These are phyloP conservation scores for Hericium alpestre DNA, from an alignment of 768 basidiomycete genomes.

Conservation along the genomic window DNA sequence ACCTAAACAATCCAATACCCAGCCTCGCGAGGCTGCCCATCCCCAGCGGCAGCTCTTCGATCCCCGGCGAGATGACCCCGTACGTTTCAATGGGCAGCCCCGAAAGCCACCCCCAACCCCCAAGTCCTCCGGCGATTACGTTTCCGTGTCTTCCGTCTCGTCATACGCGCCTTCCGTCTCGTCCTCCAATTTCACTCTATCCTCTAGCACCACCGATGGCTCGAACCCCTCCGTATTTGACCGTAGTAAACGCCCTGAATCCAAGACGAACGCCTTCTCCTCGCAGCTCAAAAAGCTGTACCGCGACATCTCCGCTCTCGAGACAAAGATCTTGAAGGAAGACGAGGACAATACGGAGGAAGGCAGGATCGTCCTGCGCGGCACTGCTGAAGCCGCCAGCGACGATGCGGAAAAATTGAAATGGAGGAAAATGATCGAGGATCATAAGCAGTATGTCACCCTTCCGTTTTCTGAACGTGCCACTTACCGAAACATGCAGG, in stretches of 20 bases:
- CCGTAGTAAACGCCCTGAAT: constrained; percentile 33
- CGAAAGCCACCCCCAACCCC: constrained; percentile 42
- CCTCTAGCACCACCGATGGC: constrained; percentile 61
- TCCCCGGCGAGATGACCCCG: constrained; percentile 83
- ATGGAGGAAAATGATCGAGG: constrained; percentile 57
- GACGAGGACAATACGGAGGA: constrained; percentile 45
- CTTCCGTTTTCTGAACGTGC: constrained; percentile 1
- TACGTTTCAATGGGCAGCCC: constrained; percentile 62
- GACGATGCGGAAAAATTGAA: constrained; percentile 66
- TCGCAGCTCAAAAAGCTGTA: constrained; percentile 74
- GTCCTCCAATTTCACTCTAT: constrained; percentile 63
- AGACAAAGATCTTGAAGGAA: constrained; percentile 53
- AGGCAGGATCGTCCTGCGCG: constrained; percentile 26
- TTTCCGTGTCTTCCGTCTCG: constrained; percentile 67
- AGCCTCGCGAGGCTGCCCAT: constrained; percentile 23
- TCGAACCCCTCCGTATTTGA: constrained; percentile 67
- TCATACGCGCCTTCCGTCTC: constrained; percentile 61
- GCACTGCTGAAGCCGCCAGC: constrained; percentile 22
- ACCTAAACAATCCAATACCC: constrained; percentile 20
- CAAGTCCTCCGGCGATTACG: constrained; percentile 56
- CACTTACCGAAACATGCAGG: constrained; percentile 29
- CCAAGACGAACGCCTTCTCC: constrained; percentile 57
- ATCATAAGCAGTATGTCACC: constrained; percentile 75
- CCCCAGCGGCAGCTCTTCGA: constrained; percentile 64
- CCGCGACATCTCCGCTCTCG: constrained; percentile 69